phyloP scores from a whole-genome alignment of 352 stramenopile species.

The Globisporangium nodosum region DNA sequence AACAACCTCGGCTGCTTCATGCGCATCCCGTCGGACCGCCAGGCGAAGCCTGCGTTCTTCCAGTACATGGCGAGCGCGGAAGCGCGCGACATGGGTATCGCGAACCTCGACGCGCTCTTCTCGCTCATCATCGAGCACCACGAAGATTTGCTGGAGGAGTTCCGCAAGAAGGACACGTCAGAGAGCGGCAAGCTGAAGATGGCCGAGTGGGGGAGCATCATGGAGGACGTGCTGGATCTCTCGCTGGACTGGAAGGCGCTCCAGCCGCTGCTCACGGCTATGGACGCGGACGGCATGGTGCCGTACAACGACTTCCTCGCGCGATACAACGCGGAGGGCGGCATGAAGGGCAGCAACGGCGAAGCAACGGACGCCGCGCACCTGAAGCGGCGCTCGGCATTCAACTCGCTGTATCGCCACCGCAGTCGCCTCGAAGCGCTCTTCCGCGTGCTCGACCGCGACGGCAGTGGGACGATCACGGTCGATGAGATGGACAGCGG shows the following conservation, averaged over 20 bases:
- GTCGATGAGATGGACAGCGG: conserved; percentile 75
- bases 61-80: conserved; percentile 84
- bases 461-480: conserved; percentile 81
- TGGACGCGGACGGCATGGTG: conserved; percentile 62
- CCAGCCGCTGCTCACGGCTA: conserved; percentile 65
- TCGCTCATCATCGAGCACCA: conserved; percentile 76
- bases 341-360: conserved; percentile 5
- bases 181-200: conserved; percentile 39
- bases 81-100: conserved; percentile 72
- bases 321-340: conserved; percentile 67
- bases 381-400: conserved; percentile 53
- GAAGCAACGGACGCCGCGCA: conserved; percentile 31
- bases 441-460: conserved; percentile 76
- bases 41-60: conserved; percentile 79
- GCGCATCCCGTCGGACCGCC: conserved; percentile 57
- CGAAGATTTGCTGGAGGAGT: conserved; percentile 55
- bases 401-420: conserved; percentile 82
- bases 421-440: conserved; percentile 74
- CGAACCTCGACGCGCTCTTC: conserved; percentile 82
- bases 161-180: conserved; percentile 44
- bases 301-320: conserved; percentile 71
- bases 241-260: conserved; percentile 75
- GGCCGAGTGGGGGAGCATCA: conserved; percentile 50
- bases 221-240: conserved; percentile 77
- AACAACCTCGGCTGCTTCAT: conserved; percentile 87